Percentiles rank a stretch among this genome's conserved stretches.
These are phyloP conservation scores for Chlamydomonas incerta DNA, from an alignment of 139 green algal species.

Conservation along the genomic window DNA sequence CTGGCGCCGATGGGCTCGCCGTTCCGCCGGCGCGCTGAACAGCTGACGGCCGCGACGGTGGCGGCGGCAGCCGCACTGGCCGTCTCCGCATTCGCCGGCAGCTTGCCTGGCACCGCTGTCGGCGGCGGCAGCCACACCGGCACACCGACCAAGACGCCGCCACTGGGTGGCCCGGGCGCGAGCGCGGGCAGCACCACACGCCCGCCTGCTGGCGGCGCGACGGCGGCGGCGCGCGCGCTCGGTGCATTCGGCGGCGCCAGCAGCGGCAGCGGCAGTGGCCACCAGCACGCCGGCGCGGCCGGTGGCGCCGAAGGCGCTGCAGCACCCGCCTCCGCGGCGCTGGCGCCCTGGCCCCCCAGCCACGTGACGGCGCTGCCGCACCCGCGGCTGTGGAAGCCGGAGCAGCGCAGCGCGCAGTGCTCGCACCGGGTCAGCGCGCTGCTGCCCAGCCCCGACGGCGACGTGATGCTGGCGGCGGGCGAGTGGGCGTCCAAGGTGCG, in stretches of 20 bases:
- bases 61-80: not conserved
- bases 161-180: too few relatives aligned
- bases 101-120: too few relatives aligned
- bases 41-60: not conserved
- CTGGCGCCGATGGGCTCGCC: not conserved
- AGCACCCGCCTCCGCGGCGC: not conserved
- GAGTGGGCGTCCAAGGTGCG: conserved; percentile 6
- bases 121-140: not conserved
- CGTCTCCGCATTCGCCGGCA: not conserved
- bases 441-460: conserved; percentile 11
- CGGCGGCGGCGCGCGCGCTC: too few relatives aligned
- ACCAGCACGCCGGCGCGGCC: too few relatives aligned
- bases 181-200: not conserved
- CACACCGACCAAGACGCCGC: too few relatives aligned
- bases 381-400: not conserved
- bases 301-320: not conserved
- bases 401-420: not conserved
- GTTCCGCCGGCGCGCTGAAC: not conserved
- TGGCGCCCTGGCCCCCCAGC: not conserved
- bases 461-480: not conserved
- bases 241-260: too few relatives aligned
- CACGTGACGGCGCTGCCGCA: conserved; percentile 23
- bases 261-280: too few relatives aligned
- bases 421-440: conserved; percentile 1
- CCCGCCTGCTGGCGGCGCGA: not conserved